These are phyloP conservation scores for Chlamydomonas reinhardtii DNA, from an alignment of 163 green algal genomes.

Conservation along the genomic window DNA sequence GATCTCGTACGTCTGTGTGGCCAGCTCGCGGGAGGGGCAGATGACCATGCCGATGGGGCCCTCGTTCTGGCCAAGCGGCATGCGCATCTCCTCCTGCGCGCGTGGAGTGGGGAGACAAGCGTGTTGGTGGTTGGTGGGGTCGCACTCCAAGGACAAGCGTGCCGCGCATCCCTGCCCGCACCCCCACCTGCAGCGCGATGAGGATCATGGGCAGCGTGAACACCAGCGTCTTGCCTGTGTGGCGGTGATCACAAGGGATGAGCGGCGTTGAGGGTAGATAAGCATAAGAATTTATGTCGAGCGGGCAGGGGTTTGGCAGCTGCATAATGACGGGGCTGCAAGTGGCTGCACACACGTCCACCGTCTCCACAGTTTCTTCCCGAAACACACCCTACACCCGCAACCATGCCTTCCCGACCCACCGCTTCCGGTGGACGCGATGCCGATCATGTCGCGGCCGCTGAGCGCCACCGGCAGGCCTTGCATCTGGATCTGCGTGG, in stretches of 20 bases:
- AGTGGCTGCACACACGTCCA: no score
- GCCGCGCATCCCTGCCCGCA: no score
- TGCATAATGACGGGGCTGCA: no score
- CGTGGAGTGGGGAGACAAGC: no score
- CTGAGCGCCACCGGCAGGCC: slow-evolving; percentile 88
- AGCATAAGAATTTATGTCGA: no score
- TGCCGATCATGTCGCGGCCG: slow-evolving; percentile 98
- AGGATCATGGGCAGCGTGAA: slow-evolving; percentile 96
- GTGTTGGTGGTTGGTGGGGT: no score
- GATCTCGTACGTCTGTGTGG: slow-evolving; percentile 80
- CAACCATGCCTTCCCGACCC: no score
- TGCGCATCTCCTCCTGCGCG: slow-evolving; percentile 84
- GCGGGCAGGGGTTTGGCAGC: no score
- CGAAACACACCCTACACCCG: no score
- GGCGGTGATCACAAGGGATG: no score
- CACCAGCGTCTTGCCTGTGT: slow-evolving; percentile 92
- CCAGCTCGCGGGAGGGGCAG: slow-evolving; percentile 96
- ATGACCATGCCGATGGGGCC: slow-evolving; percentile 94
- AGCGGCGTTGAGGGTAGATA: background rate
- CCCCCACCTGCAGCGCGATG: slow-evolving; percentile 81
- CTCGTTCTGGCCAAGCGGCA: slow-evolving; percentile 87
- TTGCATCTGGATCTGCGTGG: slow-evolving; percentile 95
- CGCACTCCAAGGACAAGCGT: no score
- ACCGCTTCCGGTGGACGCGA: slow-evolving; percentile 91
- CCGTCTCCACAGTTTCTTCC: no score